Evolutionary conservation across 495 filamentous ascomycete species (phyloP).

Genomic region (Neurospora sublineolata): DNA sequence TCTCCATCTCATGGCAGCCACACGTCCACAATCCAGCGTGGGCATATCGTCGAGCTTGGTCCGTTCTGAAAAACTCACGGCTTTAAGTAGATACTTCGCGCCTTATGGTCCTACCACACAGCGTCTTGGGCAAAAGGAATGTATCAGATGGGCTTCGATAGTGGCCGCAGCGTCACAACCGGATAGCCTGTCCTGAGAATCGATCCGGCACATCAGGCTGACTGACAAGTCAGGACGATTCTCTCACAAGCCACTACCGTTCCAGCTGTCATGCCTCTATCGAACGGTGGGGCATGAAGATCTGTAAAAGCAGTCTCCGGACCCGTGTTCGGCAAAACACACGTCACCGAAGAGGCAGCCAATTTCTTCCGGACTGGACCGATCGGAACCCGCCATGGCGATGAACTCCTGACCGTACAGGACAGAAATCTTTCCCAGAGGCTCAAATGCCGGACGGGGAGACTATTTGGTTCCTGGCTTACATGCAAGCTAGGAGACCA

Average conservation of each 20-base stretch:
- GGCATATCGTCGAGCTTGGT: neutral
- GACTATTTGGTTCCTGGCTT: neutral
- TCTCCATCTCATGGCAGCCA: neutral
- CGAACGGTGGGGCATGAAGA: neutral
- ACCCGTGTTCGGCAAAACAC: neutral
- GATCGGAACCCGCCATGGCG: neutral
- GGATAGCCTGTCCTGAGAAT: neutral
- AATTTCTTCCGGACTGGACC: neutral
- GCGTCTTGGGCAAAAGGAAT: neutral
- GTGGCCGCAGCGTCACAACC: neutral
- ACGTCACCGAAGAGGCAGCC: neutral
- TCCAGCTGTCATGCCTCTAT: neutral
- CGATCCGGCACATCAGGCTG: neutral
- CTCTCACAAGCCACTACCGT: neutral
- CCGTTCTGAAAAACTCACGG: neutral
- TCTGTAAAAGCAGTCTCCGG: neutral
- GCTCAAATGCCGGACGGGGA: neutral
- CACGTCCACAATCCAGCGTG: neutral
- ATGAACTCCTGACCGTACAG: neutral
- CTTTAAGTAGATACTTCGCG: neutral
- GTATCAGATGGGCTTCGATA: neutral
- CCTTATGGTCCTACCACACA: neutral
- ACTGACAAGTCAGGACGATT: neutral
- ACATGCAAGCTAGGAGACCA: constrained; percentile 12
- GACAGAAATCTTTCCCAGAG: neutral